phyloP scores from a whole-genome alignment of 192 early-diverging fungal genomes.

The Helicostylum pulchrum region DNA sequence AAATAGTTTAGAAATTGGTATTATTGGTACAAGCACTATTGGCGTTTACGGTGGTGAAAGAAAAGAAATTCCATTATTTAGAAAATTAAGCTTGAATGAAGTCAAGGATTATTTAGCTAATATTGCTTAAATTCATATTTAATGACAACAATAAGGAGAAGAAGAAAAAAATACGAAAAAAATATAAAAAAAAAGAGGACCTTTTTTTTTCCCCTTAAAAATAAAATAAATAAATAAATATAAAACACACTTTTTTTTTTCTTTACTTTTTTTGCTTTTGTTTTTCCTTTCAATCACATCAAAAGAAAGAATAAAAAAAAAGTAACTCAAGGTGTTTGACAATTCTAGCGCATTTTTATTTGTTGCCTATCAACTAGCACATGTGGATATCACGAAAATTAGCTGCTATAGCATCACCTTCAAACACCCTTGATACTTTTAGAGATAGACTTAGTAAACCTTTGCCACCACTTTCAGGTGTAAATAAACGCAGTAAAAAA shows the following conservation, averaged over 20 bases:
- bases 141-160: neutral
- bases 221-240: too few species aligned
- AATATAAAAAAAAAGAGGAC: neutral
- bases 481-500: neutral
- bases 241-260: neutral
- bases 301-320: too few species aligned
- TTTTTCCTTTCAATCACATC: neutral
- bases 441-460: constrained; percentile 13
- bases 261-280: constrained; percentile 7
- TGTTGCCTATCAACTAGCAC: neutral
- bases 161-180: neutral
- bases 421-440: constrained; percentile 4
- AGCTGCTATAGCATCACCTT: neutral
- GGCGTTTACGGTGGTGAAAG: constrained; percentile 54
- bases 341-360: too few species aligned
- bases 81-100: constrained; percentile 76
- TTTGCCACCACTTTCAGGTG: neutral
- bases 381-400: constrained; percentile 24
- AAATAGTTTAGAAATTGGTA: constrained; percentile 91
- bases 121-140: constrained; percentile 57
- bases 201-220: neutral
- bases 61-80: constrained; percentile 69
- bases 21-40: constrained; percentile 60
- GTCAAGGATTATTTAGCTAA: constrained; percentile 98
- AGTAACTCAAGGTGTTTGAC: too few species aligned